Percentiles rank a stretch among this genome's conserved stretches.
Conservation (phyloP, 768 basidiomycete species). For the Phlegmacium glaucopus region DNA sequence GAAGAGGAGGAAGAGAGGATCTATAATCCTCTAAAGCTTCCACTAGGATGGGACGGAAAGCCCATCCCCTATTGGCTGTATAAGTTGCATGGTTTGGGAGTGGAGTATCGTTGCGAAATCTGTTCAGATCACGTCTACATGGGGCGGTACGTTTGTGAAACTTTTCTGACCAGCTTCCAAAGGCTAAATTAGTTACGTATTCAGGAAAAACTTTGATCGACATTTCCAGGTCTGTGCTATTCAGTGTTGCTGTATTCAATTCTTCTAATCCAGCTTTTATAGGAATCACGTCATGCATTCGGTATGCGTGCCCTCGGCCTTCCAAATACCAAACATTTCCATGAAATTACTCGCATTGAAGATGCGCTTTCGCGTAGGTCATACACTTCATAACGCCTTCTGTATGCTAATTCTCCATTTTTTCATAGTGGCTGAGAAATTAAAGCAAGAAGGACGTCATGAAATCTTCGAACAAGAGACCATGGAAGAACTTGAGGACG, state of each 20-base stretch:
- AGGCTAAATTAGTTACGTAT: constrained; percentile 7
- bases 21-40: constrained; percentile 96
- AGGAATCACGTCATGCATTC: constrained; percentile 96
- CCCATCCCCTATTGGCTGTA: constrained; percentile 99
- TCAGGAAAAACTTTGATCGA: constrained; percentile 88
- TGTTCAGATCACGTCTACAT: constrained; percentile 97
- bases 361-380: constrained; percentile 90
- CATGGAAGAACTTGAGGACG: constrained; percentile 98
- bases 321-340: constrained; percentile 98
- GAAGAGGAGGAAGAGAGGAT: constrained; percentile 93
- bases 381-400: background rate
- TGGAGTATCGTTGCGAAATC: constrained; percentile 96
- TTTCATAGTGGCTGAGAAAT: constrained; percentile 79
- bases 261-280: constrained; percentile 18
- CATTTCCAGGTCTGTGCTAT: constrained; percentile 75
- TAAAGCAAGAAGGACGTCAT: constrained; percentile 94
- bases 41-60: constrained; percentile 97
- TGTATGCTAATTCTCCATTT: background rate
- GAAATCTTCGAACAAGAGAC: constrained; percentile 93
- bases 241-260: background rate
- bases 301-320: constrained; percentile 97
- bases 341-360: constrained; percentile 95
- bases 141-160: constrained; percentile 63
- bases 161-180: constrained; percentile 3
- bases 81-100: constrained; percentile 97